Conservation (phyloP, 208 protist genomes). For the Leishmania tarentolae region DNA sequence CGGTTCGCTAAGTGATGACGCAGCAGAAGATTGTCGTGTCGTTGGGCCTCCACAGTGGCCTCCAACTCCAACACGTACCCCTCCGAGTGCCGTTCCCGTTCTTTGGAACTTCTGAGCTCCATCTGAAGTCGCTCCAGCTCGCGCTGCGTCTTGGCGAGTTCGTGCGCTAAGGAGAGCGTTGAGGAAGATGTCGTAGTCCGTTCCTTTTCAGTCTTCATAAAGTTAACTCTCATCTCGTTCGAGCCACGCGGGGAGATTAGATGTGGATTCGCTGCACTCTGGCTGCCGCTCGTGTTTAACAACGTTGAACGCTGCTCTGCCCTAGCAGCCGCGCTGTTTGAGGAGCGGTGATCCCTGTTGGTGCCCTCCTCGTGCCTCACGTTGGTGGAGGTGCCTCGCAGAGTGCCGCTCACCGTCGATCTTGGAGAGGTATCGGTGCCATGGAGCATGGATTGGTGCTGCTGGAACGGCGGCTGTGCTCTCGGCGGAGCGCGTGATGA, state of each 20-base stretch:
- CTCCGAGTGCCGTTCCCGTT: neutral
- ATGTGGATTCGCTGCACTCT: neutral
- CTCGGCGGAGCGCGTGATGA: neutral
- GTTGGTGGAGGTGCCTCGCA: neutral
- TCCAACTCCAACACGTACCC: slow-evolving; percentile 9
- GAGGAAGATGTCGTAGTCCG: neutral
- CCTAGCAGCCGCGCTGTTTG: no score
- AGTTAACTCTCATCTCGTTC: neutral
- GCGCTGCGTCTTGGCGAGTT: neutral
- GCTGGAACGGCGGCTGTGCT: neutral
- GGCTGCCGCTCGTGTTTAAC: neutral
- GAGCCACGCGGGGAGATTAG: neutral
- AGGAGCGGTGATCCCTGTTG: neutral
- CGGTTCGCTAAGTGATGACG: slow-evolving; percentile 19
- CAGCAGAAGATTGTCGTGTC: slow-evolving; percentile 10
- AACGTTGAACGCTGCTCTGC: neutral
- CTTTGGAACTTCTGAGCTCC: neutral
- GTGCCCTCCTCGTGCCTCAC: neutral
- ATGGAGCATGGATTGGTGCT: neutral
- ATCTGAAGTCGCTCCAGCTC: slow-evolving; percentile 2
- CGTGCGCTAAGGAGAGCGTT: neutral
- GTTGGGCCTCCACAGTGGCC: slow-evolving; percentile 4
- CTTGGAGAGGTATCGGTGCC: neutral
- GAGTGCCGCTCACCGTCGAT: neutral
- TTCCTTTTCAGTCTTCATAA: neutral